Percentiles rank a stretch among this genome's conserved stretches.
Conservation (phyloP, 1,139 yeast species). For the Geotrichum armillariae region DNA sequence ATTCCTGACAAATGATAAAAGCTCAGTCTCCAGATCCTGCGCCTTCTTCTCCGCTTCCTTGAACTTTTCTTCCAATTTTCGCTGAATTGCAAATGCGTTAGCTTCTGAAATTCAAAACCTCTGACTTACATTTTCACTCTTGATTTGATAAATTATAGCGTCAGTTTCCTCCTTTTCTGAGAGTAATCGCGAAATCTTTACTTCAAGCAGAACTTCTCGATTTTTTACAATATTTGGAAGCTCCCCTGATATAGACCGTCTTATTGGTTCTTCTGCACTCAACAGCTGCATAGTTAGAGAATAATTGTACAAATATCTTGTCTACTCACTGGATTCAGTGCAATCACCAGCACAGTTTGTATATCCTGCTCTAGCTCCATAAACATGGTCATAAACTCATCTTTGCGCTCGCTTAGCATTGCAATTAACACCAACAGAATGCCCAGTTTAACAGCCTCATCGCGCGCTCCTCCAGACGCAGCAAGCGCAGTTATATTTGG, state of each 20-base stretch:
- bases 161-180: conserved; percentile 17
- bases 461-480: not conserved
- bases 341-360: conserved; percentile 7
- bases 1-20: not conserved
- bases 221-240: not conserved
- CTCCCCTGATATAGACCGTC: not conserved
- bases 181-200: conserved; percentile 24
- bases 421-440: conserved; percentile 6
- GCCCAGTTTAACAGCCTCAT: conserved; percentile 10
- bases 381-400: conserved; percentile 8
- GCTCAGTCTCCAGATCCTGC: conserved; percentile 4
- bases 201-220: conserved; percentile 25
- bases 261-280: not conserved
- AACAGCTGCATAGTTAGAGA: not conserved
- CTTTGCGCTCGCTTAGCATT: conserved; percentile 5
- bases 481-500: conserved; percentile 8
- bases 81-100: not conserved
- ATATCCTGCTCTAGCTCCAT: not conserved
- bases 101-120: not conserved
- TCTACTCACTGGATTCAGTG: conserved; percentile 8
- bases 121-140: not conserved
- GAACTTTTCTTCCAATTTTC: not conserved
- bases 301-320: not conserved
- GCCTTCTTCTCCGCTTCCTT: not conserved
- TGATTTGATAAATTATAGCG: not conserved